A percentile compares a stretch with the other conserved stretches of the same genome.
These are phyloP conservation scores for Claviceps arundinis DNA, from an alignment of 2,329 filamentous ascomycete genomes.

Conservation along the genomic window DNA sequence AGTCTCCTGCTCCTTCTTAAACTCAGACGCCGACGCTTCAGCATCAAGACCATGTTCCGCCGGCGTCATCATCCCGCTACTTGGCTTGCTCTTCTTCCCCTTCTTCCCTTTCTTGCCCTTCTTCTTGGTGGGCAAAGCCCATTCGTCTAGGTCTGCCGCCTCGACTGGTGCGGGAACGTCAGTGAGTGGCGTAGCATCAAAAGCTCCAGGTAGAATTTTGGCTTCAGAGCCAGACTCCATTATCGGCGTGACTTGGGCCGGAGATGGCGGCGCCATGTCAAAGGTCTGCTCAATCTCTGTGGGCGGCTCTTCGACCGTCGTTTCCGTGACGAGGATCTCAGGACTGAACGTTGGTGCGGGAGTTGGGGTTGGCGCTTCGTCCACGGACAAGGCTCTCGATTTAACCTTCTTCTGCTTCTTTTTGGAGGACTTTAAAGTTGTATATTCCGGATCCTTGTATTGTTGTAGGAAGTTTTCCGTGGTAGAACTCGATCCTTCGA, in stretches of 20 bases:
- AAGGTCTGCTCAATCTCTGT: not conserved
- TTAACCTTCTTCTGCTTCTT: slow-evolving; percentile 19
- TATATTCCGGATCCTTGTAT: slow-evolving; percentile 16
- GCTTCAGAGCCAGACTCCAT: not conserved
- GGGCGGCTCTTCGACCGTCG: not conserved
- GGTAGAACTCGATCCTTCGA: not conserved
- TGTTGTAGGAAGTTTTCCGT: not conserved
- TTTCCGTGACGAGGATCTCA: not conserved
- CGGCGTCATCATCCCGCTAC: not conserved
- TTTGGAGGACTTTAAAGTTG: slow-evolving; percentile 28
- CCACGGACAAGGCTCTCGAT: not conserved
- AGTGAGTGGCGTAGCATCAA: not conserved
- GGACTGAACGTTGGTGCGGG: not conserved
- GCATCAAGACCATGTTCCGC: not conserved
- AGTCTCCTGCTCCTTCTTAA: not conserved
- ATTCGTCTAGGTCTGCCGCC: not conserved
- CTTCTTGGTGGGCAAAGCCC: slow-evolving; percentile 2
- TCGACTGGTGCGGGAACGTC: not conserved
- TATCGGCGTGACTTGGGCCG: not conserved
- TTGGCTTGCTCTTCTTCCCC: slow-evolving; percentile 1
- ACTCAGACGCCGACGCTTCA: not conserved
- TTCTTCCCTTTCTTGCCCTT: slow-evolving; percentile 5
- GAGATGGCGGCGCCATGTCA: not conserved
- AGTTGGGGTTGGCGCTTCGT: not conserved
- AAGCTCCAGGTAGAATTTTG: not conserved